Base-by-base conservation (phyloP, 2,329 filamentous ascomycete species). In the Ophiocordyceps polyrhachis-furcata region DNA sequence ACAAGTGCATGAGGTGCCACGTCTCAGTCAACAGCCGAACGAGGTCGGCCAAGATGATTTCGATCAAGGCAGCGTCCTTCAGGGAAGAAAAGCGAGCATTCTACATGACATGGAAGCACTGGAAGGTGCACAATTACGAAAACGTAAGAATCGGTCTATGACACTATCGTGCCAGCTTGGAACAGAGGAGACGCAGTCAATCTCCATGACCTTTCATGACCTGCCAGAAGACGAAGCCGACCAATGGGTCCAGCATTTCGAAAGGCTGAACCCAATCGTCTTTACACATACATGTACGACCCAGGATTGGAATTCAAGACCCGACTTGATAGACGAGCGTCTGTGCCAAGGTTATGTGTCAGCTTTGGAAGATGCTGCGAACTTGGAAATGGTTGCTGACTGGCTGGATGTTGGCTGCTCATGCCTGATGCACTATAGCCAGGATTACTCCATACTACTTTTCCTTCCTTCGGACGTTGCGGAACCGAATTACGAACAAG, bases 391-490 rank as follows among this genome's bases (percentile, higher is more conserved):
- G 12, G 49, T 64, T 20, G 55, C 60, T 5, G 52, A 58, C 19
- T 56, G 59, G 40, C 56, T 73, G 3, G 52, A 50, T 21, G 42
- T 58, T 4, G 59, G 58, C 9, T 56, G 59, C 8, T 53, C 63
- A 3, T 67, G 62, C 1, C 49, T 67, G 1, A 52, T 65, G 11
- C 60, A 56, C 32, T 50, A 59, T 19, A 44, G 50, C 15, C 48
- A 54, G 4, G 47, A 55, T 12, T 61, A 56, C 29, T 63, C 58
- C 43, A 48, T 71, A 17, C 43, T 73, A 5, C 40, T 70, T 1
- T 65, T 65, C 43, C 61, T 66, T 1, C 47, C 56, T 2, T 53
- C 52, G 23, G 62, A 60, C 43, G 56, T 60, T 1, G 56, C 31
- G 15, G 5, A 32, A 15, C 9, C 13, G 31, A 32, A n/a, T 58